Evolutionary conservation across 2,329 filamentous ascomycete species (phyloP), one percentile per base, ranked within the genome.

Genomic region (Pestalotiopsis sp.): DNA sequence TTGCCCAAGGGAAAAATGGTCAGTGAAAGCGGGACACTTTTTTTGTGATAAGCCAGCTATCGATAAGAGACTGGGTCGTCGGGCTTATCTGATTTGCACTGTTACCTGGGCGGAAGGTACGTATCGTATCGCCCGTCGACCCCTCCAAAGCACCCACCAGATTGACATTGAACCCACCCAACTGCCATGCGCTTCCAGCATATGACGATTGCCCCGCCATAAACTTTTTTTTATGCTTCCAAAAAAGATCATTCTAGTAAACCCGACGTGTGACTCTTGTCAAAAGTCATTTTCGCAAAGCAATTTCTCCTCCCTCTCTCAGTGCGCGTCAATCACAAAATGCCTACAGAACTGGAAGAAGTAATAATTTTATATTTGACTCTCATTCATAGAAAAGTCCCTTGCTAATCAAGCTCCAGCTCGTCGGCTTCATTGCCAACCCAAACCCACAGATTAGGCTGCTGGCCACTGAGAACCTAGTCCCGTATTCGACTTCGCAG

Each of bases 341-440:
- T 95, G 92, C 88, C 91, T 66, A 91, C 91, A 58, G 91, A 94
- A 83, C 80, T 94, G 59, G 91, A 94, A 83, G 92, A 94, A 82
- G 92, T 93, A 83, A 57, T 36, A 27, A 27, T 17, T 20, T 3
- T 2, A 27, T 23, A n/a, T 59, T n/a, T 3, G 11, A 14, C 7
- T 5, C 57, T 23, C 3, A 13, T 36, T 27, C 12, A 14, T 59
- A 17, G 71, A 67, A 57, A n/a, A 49, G 64, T 20, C 61, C 25
- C 52, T 12, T 23, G 49, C 13, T 64, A 49, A 64, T 13, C 5
- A 17, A 6, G 20, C 3, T 49, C 12, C 74, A 97, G 93, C 90
- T 97, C 66, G 94, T 98, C 70, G 94, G 94, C 79, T 98, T 98
- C 82, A 92, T 98, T 69, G 92, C 93, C 80, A 92, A 97, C 82